Base-by-base conservation (phyloP, 2,329 filamentous ascomycete genomes). In the Nigrospora osmanthi region DNA sequence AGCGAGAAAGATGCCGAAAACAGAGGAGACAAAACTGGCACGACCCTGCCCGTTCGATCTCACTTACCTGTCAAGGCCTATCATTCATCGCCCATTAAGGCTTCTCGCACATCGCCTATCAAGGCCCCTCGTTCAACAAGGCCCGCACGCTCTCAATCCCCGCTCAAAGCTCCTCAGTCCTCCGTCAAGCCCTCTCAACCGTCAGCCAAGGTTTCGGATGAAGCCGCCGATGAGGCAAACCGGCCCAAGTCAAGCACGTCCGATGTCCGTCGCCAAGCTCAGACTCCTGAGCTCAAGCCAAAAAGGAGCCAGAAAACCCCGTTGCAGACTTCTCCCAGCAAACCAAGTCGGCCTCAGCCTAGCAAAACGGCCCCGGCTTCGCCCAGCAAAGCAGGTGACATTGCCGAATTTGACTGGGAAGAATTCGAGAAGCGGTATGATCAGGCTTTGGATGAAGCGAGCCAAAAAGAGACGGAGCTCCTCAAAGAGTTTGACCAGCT, bases 341-440 rank as follows among this genome's bases (percentile, higher is more conserved):
- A 76, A 2, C 73, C 75, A 0, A 72, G 72, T 15, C 23, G 9
- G 23, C 23, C 23, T 28, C 10, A 7, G 5, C 23, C 23, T 28
- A 28, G 23, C 7, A 28, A 28, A 28, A 28, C 23, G 7, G 10
- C 23, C 4, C 23, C 6, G 23, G 6, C 23, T 39, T 65, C 71
- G 11, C 71, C 73, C n/a, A 68, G 67, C 54, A 75, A 76, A 2
- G 72, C 75, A 0, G 72, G 72, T 15, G 64, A 67, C 43, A 66
- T 87, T 48, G 64, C 68, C 38, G 44, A 66, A 57, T 89, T 87
- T 56, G 80, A 90, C 63, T 95, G 89, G 89, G 71, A 82, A 3
- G 76, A 83, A n/a, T 82, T 95, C 31, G 75, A 89, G 61, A 59
- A 69, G 1, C 78, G 80, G 36, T 95, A 89, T 54, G 73, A 83